A percentile compares a stretch with the other conserved stretches of the same genome.
These are phyloP conservation scores for Phytophthora parvispora DNA, from an alignment of 352 stramenopile species.

Conservation along the genomic window DNA sequence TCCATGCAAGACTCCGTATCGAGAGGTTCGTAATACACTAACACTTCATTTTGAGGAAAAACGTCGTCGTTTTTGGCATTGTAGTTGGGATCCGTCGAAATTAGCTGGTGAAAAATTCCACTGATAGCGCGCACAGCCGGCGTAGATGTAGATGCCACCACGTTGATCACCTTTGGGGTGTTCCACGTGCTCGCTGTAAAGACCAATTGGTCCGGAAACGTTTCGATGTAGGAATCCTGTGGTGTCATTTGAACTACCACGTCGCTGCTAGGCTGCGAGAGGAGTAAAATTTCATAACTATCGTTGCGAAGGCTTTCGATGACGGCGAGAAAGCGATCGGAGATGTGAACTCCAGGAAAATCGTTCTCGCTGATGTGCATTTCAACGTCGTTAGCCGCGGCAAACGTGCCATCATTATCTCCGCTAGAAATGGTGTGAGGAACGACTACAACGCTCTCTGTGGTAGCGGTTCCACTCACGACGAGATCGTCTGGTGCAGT, in stretches of 20 bases:
- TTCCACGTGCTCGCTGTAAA: slow-evolving; percentile 57
- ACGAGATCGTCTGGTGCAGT: slow-evolving; percentile 31
- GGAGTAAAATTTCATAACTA: slow-evolving; percentile 60
- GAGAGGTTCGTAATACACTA: slow-evolving; percentile 69
- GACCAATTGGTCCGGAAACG: slow-evolving; percentile 33
- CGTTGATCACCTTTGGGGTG: slow-evolving; percentile 37
- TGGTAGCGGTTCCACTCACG: slow-evolving; percentile 16
- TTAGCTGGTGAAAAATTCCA: slow-evolving; percentile 43
- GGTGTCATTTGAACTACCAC: slow-evolving; percentile 49
- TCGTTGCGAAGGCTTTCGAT: slow-evolving; percentile 55
- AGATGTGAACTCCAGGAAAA: slow-evolving; percentile 64
- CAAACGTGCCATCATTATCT: slow-evolving; percentile 47
- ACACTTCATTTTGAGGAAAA: slow-evolving; percentile 51
- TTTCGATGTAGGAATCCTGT: slow-evolving; percentile 34
- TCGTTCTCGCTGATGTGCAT: slow-evolving; percentile 66
- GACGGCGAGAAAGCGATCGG: slow-evolving; percentile 53
- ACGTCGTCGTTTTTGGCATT: slow-evolving; percentile 28
- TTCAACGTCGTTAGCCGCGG: slow-evolving; percentile 32
- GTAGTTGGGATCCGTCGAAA: slow-evolving; percentile 58
- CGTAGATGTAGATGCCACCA: slow-evolving; percentile 25
- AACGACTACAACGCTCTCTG: slow-evolving; percentile 30
- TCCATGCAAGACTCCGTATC: slow-evolving; percentile 51
- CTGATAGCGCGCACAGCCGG: slow-evolving; percentile 18
- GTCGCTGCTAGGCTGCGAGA: slow-evolving; percentile 48
- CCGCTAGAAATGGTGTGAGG: slow-evolving; percentile 47